These are phyloP conservation scores for Alloascoidea africana DNA, from an alignment of 805 yeast species.

Conservation along the genomic window DNA sequence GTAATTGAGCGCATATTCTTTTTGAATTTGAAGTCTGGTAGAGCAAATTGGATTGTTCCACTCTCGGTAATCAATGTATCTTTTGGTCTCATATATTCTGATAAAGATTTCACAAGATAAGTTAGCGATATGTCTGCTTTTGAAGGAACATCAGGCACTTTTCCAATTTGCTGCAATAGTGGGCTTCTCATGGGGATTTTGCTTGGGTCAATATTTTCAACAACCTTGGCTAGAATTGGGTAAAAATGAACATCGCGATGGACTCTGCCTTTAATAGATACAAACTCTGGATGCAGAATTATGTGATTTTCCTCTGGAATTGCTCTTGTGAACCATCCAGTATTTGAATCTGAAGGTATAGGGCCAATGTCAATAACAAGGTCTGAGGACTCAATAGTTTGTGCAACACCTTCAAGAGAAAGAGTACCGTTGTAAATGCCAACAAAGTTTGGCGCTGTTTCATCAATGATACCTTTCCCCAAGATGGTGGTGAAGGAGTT, in stretches of 20 bases:
- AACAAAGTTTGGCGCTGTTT: constrained; percentile 40
- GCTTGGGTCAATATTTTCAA: constrained; percentile 19
- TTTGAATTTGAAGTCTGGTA: constrained; percentile 54
- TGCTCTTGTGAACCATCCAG: constrained; percentile 44
- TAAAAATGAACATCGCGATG: constrained; percentile 30
- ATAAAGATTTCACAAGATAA: too few relatives aligned
- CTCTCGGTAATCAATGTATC: constrained; percentile 74
- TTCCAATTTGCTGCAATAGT: constrained; percentile 21
- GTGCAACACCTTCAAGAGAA: constrained; percentile 32
- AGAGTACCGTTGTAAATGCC: constrained; percentile 62
- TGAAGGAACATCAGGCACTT: neutral
- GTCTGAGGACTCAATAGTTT: constrained; percentile 42
- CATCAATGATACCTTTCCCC: constrained; percentile 68
- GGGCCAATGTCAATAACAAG: constrained; percentile 59
- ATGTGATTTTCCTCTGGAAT: constrained; percentile 28
- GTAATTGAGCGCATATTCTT: constrained; percentile 33
- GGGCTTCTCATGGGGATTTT: constrained; percentile 24
- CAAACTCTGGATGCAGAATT: constrained; percentile 36
- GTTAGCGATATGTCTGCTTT: too few relatives aligned
- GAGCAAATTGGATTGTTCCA: constrained; percentile 68
- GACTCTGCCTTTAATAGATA: constrained; percentile 27
- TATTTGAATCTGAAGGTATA: constrained; percentile 48
- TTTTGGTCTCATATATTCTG: too few relatives aligned
- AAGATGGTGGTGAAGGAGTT: constrained; percentile 45
- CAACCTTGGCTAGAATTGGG: constrained; percentile 31